Percentiles rank a stretch among this genome's conserved stretches.
Evolutionary conservation across 164 flowering plant species (phyloP).

Genomic region (Umbilicus rupestris): DNA sequence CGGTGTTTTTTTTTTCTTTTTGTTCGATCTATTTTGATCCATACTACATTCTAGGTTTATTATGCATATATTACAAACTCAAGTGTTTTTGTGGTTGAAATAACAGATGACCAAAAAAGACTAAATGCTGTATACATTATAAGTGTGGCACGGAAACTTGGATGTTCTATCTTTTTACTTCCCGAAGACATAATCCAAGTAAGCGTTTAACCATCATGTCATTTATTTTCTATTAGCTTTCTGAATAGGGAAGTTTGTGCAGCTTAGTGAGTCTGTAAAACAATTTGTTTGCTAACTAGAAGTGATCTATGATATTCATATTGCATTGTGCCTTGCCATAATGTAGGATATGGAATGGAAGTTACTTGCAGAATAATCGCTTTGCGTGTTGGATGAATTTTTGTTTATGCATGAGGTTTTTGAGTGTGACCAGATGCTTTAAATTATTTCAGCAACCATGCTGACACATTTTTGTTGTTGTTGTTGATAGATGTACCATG

Average conservation of each 20-base stretch:
- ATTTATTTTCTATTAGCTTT: neutral
- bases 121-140: constrained; percentile 9
- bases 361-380: neutral
- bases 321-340: neutral
- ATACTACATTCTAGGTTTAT: neutral
- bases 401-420: neutral
- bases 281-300: neutral
- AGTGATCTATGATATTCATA: neutral
- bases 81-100: constrained; percentile 4
- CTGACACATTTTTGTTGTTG: no score
- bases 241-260: neutral
- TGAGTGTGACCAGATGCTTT: neutral
- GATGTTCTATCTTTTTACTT: constrained; percentile 9
- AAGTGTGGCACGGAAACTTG: constrained; percentile 8
- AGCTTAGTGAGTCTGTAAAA: neutral
- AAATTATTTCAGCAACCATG: no score
- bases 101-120: constrained; percentile 4
- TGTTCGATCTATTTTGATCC: neutral
- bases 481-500: no score
- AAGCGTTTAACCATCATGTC: no score
- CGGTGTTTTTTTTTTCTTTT: neutral
- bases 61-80: neutral
- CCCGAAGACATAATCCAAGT: constrained; percentile 11
- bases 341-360: neutral
- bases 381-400: neutral